Conservation (phyloP, 805 yeast genomes). For the Torulaspora microellipsoides region DNA sequence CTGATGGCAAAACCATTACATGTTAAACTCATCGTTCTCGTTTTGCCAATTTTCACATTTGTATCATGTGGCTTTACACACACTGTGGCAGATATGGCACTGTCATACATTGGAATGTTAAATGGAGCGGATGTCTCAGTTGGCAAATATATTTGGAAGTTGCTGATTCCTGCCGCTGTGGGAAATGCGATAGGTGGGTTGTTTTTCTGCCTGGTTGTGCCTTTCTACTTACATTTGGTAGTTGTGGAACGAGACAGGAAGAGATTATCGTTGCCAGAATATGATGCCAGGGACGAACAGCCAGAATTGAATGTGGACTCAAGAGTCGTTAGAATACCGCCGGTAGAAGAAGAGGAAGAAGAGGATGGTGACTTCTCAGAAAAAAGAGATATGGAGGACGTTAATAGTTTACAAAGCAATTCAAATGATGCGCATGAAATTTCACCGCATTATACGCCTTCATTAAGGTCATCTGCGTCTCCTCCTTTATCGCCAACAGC, state of each 20-base stretch:
- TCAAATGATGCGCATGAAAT: neutral
- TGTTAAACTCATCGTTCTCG: conserved; percentile 61
- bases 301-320: conserved; percentile 75
- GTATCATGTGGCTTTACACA: conserved; percentile 78
- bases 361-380: conserved; percentile 12
- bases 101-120: conserved; percentile 60
- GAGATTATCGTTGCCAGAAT: conserved; percentile 57
- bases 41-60: conserved; percentile 69
- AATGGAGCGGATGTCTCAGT: conserved; percentile 63
- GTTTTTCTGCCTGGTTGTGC: conserved; percentile 56
- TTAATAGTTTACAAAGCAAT: conserved; percentile 1
- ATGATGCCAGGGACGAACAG: conserved; percentile 73
- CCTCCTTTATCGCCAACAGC: neutral
- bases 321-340: conserved; percentile 57
- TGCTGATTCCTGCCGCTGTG: conserved; percentile 61
- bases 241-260: conserved; percentile 70
- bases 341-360: conserved; percentile 12
- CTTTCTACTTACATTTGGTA: conserved; percentile 68
- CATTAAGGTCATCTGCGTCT: neutral
- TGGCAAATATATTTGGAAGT: conserved; percentile 65
- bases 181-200: conserved; percentile 82
- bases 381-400: conserved; percentile 7
- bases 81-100: conserved; percentile 77
- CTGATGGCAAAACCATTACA: conserved; percentile 75
- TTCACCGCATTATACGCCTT: neutral